Conservation (phyloP, 1,284 basidiomycete species). For the Pisolithus thermaeus region DNA sequence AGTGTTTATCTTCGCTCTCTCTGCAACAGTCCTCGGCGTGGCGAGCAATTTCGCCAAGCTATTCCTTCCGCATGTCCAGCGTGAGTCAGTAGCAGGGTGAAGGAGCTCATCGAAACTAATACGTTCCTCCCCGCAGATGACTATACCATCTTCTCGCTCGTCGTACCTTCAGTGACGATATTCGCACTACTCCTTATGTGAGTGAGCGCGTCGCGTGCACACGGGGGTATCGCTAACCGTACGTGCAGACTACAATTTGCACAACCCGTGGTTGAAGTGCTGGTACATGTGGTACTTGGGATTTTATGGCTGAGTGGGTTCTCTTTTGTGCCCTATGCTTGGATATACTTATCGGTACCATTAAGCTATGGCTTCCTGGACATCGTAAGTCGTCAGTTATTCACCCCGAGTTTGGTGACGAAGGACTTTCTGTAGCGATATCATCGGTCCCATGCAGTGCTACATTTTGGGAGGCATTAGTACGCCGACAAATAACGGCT, state of each 20-base stretch:
- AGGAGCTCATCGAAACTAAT: neutral
- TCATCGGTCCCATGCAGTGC: constrained; percentile 63
- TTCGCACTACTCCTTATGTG: constrained; percentile 52
- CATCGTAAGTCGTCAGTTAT: constrained; percentile 43
- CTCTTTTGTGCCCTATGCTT: neutral
- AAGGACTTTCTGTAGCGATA: constrained; percentile 44
- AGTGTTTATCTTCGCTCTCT: constrained; percentile 56
- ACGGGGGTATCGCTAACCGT: neutral
- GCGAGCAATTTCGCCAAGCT: constrained; percentile 57
- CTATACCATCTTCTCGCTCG: constrained; percentile 61
- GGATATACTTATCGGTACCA: constrained; percentile 7
- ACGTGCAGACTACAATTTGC: constrained; percentile 57
- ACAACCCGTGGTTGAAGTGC: constrained; percentile 56
- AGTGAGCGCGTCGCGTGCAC: constrained; percentile 13
- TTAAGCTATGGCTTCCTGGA: constrained; percentile 68
- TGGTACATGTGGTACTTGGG: constrained; percentile 48
- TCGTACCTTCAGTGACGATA: constrained; percentile 60
- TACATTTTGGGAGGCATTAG: constrained; percentile 43
- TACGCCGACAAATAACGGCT: constrained; percentile 48
- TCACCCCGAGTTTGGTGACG: constrained; percentile 1
- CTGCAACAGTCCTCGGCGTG: constrained; percentile 63
- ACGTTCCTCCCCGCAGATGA: constrained; percentile 39
- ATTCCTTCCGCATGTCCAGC: constrained; percentile 58
- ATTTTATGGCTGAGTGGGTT: constrained; percentile 62
- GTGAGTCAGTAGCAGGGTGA: constrained; percentile 34